These are phyloP conservation scores for Picea mariana DNA, from an alignment of 83 land plant genomes.

Conservation along the genomic window DNA sequence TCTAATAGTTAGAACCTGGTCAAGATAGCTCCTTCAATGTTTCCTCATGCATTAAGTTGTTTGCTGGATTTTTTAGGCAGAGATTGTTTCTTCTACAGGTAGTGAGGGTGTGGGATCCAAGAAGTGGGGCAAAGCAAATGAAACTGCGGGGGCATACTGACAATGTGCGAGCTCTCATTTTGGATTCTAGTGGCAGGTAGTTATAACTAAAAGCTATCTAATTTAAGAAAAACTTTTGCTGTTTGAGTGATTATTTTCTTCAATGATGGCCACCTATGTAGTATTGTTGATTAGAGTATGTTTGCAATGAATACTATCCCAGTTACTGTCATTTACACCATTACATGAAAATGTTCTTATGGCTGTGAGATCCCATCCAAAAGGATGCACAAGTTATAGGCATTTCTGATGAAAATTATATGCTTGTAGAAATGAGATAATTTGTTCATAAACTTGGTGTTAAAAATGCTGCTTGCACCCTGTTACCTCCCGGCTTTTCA, in stretches of 20 bases:
- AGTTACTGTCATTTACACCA: neutral
- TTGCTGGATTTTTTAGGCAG: neutral
- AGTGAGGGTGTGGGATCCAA: conserved; percentile 98
- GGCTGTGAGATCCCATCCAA: neutral
- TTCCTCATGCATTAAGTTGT: neutral
- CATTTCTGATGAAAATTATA: no score
- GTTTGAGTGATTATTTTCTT: neutral
- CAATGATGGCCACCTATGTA: neutral
- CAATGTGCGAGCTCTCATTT: conserved; percentile 84
- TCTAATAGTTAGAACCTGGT: neutral
- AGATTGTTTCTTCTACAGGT: conserved; percentile 47
- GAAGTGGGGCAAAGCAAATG: conserved; percentile 93
- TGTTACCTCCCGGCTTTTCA: no score
- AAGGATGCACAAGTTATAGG: no score
- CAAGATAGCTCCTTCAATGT: neutral
- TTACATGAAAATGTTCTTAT: neutral
- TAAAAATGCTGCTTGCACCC: no score
- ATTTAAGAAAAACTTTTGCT: neutral
- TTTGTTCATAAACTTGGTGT: no score
- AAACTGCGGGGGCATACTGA: conserved; percentile 97
- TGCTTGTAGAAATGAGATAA: no score
- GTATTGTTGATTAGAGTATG: neutral
- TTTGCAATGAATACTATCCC: conserved; percentile 2
- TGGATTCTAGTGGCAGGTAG: conserved; percentile 95
- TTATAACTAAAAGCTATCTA: neutral